Percentiles rank a stretch among this genome's conserved stretches.
Conservation (phyloP, 164 flowering plant genomes). For the Kingdonia uniflora region DNA sequence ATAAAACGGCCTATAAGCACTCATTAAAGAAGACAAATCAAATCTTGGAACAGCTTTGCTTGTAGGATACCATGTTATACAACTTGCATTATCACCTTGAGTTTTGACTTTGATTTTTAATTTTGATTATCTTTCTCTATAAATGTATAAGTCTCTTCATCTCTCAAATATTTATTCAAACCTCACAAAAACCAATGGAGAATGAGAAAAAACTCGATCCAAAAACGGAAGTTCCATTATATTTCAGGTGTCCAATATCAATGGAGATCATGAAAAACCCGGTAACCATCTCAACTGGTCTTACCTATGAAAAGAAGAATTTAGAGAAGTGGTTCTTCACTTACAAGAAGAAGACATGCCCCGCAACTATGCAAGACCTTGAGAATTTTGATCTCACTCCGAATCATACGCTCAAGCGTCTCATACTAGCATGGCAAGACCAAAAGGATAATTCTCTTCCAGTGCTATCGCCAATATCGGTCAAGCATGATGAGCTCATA, state of each 20-base stretch:
- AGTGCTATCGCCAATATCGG: slow-evolving; percentile 6
- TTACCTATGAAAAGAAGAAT: slow-evolving; percentile 48
- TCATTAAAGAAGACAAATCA: no score
- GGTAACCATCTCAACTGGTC: slow-evolving; percentile 59
- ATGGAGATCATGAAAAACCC: slow-evolving; percentile 70
- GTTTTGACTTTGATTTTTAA: slow-evolving; percentile 8
- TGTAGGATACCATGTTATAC: slow-evolving; percentile 6
- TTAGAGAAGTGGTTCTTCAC: slow-evolving; percentile 55
- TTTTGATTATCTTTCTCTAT: neutral
- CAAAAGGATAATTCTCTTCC: neutral
- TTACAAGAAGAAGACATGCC: slow-evolving; percentile 57
- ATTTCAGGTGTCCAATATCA: slow-evolving; percentile 71
- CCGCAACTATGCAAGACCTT: slow-evolving; percentile 54
- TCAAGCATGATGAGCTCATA: slow-evolving; percentile 27
- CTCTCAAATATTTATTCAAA: neutral
- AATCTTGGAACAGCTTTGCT: no score
- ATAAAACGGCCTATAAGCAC: no score
- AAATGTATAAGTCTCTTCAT: neutral
- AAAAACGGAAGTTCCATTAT: slow-evolving; percentile 30
- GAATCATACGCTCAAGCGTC: slow-evolving; percentile 57
- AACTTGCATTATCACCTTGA: slow-evolving; percentile 1
- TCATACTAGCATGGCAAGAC: slow-evolving; percentile 38
- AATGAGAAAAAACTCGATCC: slow-evolving; percentile 5
- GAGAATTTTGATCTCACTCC: slow-evolving; percentile 37
- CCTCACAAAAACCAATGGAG: neutral